Percentiles rank a stretch among this genome's conserved stretches.
These are phyloP conservation scores for Coemansia sp. DNA, from an alignment of 192 early-diverging fungal species.

Conservation along the genomic window DNA sequence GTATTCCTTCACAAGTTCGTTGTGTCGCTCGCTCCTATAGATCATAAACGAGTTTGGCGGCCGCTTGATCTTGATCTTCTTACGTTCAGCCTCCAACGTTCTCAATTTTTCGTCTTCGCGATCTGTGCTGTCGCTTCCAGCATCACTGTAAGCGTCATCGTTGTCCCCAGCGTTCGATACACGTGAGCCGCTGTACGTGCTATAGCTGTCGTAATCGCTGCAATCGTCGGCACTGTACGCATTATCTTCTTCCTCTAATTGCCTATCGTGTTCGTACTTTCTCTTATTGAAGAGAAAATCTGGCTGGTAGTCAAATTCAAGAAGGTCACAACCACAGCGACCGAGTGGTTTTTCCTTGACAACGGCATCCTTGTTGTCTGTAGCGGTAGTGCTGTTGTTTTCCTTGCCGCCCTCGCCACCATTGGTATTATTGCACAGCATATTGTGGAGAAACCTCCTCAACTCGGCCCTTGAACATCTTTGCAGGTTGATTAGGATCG, in stretches of 20 bases:
- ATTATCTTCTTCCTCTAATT: slow-evolving; percentile 10
- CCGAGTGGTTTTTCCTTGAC: slow-evolving; percentile 22
- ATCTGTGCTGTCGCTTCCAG: slow-evolving; percentile 1
- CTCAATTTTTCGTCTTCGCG: background rate
- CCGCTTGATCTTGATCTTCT: slow-evolving; percentile 48
- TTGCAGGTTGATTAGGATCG: slow-evolving; percentile 44
- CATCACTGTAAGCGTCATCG: slow-evolving; percentile 8
- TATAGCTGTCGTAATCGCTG: slow-evolving; percentile 3
- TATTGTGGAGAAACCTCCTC: slow-evolving; percentile 38
- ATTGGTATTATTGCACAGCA: slow-evolving; percentile 25
- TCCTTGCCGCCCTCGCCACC: background rate
- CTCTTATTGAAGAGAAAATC: slow-evolving; percentile 48
- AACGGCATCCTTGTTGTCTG: background rate
- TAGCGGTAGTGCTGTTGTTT: no score
- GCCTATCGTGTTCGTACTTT: background rate
- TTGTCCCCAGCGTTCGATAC: background rate
- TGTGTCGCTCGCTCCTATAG: slow-evolving; percentile 48
- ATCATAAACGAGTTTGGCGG: slow-evolving; percentile 56
- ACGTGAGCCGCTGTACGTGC: background rate
- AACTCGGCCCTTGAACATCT: slow-evolving; percentile 42
- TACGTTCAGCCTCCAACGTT: slow-evolving; percentile 26
- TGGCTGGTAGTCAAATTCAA: slow-evolving; percentile 53
- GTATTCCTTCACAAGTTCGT: slow-evolving; percentile 43
- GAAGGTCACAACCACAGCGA: slow-evolving; percentile 42
- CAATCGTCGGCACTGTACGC: background rate